Base-by-base conservation (phyloP, 1,284 basidiomycete species). In the Moniliophthora roreri region DNA sequence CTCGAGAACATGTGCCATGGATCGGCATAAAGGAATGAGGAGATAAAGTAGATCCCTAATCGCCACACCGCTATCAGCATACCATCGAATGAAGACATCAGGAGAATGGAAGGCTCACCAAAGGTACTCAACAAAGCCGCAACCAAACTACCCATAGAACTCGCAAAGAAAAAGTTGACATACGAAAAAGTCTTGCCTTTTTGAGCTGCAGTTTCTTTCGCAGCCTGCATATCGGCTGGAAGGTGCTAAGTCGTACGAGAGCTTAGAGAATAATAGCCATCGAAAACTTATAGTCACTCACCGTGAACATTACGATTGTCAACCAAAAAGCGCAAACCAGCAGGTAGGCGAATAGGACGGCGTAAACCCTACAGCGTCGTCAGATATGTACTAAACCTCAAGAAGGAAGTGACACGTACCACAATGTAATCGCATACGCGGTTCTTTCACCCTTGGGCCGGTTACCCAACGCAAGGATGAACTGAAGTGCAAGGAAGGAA, bases 1-100 rank as follows among this genome's bases (percentile, higher is more conserved):
- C 87, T 90, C 36, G 87, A 87, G 66, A 93, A 78, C 84, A 95
- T 89, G 67, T 95, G 92, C 87, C 91, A 93, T 1, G 91, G 91
- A 66, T 95, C 93, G 52, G 81, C 87, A 62, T 89, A 94, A 55
- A 94, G 79, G 62, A 90, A 75, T 2, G 89, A 93, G 1, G 87
- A 78, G 37, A 89, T 66, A 52, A 91, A 72, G 67, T 88, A 89
- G 60, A 87, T 68, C 64, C 85, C 88, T 34, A 47, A 51, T n/a
- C n/a, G n/a, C n/a, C n/a, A n/a, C n/a, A n/a, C n/a, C 24, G 51
- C 28, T 6, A 32, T 6, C 6, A 32, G 11, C 28, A 32, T 6
- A 11, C 11, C 28, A 32, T 6, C 11, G 7, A 32, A 32, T 6
- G 28, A 32, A n/a, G n/a, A 23, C 20, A n/a, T 24, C 13, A 44